Evolutionary conservation across 208 protist genomes (phyloP).

Genomic region (Acanthamoeba triangularis): DNA sequence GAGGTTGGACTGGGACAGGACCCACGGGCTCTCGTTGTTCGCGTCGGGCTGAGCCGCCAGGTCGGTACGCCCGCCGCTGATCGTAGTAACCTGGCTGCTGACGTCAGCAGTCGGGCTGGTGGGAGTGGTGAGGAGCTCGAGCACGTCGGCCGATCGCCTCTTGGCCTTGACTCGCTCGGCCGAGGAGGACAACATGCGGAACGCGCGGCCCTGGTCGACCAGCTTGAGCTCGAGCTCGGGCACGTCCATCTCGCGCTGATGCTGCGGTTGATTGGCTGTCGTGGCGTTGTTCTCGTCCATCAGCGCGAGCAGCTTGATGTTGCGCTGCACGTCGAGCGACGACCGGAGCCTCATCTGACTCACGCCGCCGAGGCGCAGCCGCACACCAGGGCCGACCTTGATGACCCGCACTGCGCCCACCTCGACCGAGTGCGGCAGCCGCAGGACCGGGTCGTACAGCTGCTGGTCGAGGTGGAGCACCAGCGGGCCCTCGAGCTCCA

Average conservation of each 20-base stretch:
- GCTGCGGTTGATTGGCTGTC: not conserved
- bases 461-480: not conserved
- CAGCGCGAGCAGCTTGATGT: not conserved
- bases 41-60: not conserved
- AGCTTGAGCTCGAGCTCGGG: constrained; percentile 8
- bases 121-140: not conserved
- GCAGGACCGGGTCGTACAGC: not conserved
- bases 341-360: not conserved
- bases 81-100: not conserved
- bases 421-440: not conserved
- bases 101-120: not conserved
- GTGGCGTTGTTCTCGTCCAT: not conserved
- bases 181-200: not conserved
- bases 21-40: not conserved
- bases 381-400: not conserved
- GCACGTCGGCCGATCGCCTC: not conserved
- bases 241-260: not conserved
- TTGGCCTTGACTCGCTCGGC: not conserved
- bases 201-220: not conserved
- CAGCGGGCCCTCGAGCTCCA: not conserved
- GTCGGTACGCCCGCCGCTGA: not conserved
- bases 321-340: not conserved
- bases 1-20: not conserved
- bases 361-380: not conserved
- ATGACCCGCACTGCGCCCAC: not conserved